Evolutionary conservation across 1,139 yeast genomes (phyloP).

Genomic region (Yamadazyma spencermartinsiae): DNA sequence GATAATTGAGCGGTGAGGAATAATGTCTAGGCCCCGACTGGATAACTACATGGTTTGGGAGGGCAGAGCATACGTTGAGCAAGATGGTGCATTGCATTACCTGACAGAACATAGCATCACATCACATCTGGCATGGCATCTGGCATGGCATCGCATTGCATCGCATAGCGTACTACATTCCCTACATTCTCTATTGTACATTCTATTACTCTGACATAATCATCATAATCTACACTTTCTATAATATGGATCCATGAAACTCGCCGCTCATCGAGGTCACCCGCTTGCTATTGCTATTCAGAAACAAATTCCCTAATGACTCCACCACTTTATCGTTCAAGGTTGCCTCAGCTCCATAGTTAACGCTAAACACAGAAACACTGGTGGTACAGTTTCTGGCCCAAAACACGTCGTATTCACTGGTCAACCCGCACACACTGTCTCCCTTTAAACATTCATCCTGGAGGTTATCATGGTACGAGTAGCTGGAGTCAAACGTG

Average conservation of each 20-base stretch:
- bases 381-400: slow-evolving; percentile 33
- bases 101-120: background rate
- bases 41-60: too few relatives aligned
- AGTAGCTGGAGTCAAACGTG: slow-evolving; percentile 9
- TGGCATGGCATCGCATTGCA: too few relatives aligned
- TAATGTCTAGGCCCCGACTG: too few relatives aligned
- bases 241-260: background rate
- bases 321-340: background rate
- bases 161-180: background rate
- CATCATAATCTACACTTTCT: background rate
- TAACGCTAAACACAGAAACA: slow-evolving; percentile 39
- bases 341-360: slow-evolving; percentile 30
- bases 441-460: slow-evolving; percentile 32
- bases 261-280: too few relatives aligned
- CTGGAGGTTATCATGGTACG: slow-evolving; percentile 11
- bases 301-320: background rate
- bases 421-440: slow-evolving; percentile 29
- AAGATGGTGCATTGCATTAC: too few relatives aligned
- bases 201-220: too few relatives aligned
- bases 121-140: background rate
- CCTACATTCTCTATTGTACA: background rate
- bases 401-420: slow-evolving; percentile 29
- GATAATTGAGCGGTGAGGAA: too few relatives aligned
- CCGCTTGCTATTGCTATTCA: background rate
- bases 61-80: too few relatives aligned